phyloP scores from a whole-genome alignment of 2,329 filamentous ascomycete species.

The Apiospora hydei region DNA sequence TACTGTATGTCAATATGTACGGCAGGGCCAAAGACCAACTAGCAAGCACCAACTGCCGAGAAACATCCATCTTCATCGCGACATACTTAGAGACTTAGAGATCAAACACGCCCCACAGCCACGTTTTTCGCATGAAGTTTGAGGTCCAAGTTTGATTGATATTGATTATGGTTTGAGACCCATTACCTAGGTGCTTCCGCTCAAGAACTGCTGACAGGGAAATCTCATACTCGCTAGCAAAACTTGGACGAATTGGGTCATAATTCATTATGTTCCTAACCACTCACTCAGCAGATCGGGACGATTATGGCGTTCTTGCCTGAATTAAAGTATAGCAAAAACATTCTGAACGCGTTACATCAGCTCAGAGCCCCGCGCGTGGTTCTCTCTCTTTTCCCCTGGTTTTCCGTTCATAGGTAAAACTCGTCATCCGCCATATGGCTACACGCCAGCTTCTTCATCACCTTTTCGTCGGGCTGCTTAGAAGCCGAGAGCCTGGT shows the following conservation, averaged over 20 bases:
- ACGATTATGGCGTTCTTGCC: not conserved
- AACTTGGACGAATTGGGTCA: not conserved
- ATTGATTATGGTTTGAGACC: not conserved
- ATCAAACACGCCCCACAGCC: conserved; percentile 1
- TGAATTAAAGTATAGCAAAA: not conserved
- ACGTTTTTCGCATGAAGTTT: conserved; percentile 8
- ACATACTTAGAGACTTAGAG: not conserved
- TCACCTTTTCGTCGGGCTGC: not conserved
- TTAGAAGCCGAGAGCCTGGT: conserved; percentile 49
- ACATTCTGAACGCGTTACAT: not conserved
- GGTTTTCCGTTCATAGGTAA: not conserved
- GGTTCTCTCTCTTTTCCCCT: not conserved
- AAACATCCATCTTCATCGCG: not conserved
- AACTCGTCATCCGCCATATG: not conserved
- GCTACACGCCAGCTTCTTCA: not conserved
- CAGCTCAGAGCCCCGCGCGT: not conserved
- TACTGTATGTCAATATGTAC: not conserved
- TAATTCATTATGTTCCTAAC: conserved; percentile 10
- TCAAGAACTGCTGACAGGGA: not conserved
- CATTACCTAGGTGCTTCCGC: not conserved
- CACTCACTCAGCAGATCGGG: not conserved
- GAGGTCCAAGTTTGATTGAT: not conserved
- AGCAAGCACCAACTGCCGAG: not conserved
- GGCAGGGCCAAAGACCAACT: not conserved
- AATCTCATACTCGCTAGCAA: not conserved